Evolutionary conservation across 2,329 filamentous ascomycete species (phyloP), one percentile per base, ranked within the genome.

Genomic region (Aspergillus jensenii): DNA sequence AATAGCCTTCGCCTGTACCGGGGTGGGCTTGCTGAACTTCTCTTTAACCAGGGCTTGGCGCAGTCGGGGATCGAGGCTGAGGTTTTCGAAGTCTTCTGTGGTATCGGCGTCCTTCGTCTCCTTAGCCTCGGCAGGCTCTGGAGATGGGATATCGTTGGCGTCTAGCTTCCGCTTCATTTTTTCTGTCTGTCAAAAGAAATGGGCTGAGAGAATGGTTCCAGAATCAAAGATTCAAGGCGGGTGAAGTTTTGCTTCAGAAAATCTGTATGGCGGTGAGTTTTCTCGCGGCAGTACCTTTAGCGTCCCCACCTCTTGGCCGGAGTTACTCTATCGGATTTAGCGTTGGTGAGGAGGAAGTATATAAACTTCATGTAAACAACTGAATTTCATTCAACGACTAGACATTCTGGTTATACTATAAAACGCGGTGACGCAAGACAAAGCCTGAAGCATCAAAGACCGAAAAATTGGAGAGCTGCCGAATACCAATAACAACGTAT

Each of bases 1-100:
- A 61, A 99, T 96, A 1, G 91, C 90, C 74, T 89, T 88, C 43
- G 86, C 84, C 76, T 99, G 95, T 2, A 98, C 90, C 12, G 88
- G 83, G n/a, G 95, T 98, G 14, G 95, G 95, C 58, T 87, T 87
- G 62, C 88, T 83, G 78, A 93, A 98, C 74, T 89, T 88, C 75
- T 95, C 89, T 71, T 90, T 88, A 47, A 89, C 88, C 65, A 98
- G 84, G 55, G 90, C 92, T 79, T 96, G 91, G 35, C 97, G 81
- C 31, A 99, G 81, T 64, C 95, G 87, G 9, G 91, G 78, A 71
- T 99, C 95, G 61, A 99, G 86, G 61, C 87, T 87, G 60, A 98
- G 83, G 56, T 86, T 84, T 63, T 88, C 82, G 71, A 98, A 99
- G 3, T 86, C 86, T 53, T 86, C 86, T 52, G 78, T 71, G 19